Base-by-base conservation (phyloP, 1,284 basidiomycete species). In the Anthracocystis panici-leucophaei region DNA sequence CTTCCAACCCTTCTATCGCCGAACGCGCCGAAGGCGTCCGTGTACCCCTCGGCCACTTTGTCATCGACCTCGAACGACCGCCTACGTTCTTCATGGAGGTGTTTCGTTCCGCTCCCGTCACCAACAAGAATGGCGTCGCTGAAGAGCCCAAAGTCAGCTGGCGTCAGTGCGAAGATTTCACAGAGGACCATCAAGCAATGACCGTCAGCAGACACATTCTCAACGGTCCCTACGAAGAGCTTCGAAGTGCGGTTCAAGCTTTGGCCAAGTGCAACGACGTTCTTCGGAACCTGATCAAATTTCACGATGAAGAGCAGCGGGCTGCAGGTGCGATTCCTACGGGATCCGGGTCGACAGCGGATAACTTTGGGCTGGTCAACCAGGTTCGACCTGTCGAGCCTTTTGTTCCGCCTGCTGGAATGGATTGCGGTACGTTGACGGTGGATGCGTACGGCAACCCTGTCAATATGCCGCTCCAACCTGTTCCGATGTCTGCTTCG, bases 61-160 rank as follows among this genome's bases (percentile, higher is more conserved):
- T 68, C 27, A 60, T 82, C 38, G 67, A 79, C 41, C 65, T 82
- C 18, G 65, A 78, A 18, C 67, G 74, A 0, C 75, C 79, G 21
- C 81, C 81, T 2, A 76, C 72, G 1, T 82, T 82, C 45, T 82
- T 78, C 65, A 81, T 82, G 79, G 77, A 82, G 38, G 78, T 81
- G 18, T 81, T 82, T 31, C 66, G 77, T 11, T 72, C 70, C 27
- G 61, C 68, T 2, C 61, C 65, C 38, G 33, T 55, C 31, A 68
- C 65, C 29, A 33, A 44, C 31, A 72, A 72, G 50, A 52, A 54
- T 8, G 72, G 70, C 12, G 44, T 20, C 2, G 33, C 56, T 18
- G 62, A 56, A 18, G 63, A 65, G 54, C 66, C 60, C 16, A 78
- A 68, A 48, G 69, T 65, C 35, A 69, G 77, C 58, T 81, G 81